A percentile compares a stretch with the other conserved stretches of the same genome.
phyloP scores from a whole-genome alignment of 306 rosid species.

The Hylodesmum podocarpum region DNA sequence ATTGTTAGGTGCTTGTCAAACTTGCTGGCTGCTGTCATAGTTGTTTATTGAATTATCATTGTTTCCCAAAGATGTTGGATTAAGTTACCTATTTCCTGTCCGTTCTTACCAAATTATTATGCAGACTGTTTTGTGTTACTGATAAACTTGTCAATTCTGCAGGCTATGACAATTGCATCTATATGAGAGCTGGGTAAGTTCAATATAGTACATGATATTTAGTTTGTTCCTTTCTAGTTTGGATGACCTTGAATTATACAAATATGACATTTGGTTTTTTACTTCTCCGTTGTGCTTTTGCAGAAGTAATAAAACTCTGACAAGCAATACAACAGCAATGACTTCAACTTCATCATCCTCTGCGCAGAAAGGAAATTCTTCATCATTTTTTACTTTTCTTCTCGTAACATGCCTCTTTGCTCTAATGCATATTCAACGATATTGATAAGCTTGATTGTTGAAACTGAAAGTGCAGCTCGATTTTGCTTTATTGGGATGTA shows the following conservation, averaged over 20 bases:
- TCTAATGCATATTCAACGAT: constrained; percentile 35
- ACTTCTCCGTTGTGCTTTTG: constrained; percentile 21
- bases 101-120: background rate
- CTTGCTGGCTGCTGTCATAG: background rate
- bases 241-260: background rate
- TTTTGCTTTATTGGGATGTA: constrained; percentile 37
- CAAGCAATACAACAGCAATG: constrained; percentile 69
- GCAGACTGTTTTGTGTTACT: background rate
- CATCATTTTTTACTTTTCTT: constrained; percentile 41
- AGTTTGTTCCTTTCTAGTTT: background rate
- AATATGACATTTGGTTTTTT: constrained; percentile 29
- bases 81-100: background rate
- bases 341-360: constrained; percentile 67
- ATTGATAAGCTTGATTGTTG: constrained; percentile 31
- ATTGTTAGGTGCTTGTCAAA: background rate
- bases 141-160: constrained; percentile 34
- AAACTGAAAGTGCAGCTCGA: constrained; percentile 35
- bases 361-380: constrained; percentile 31
- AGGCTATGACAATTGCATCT: constrained; percentile 89
- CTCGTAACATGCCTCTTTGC: constrained; percentile 30
- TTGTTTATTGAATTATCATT: background rate
- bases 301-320: constrained; percentile 70
- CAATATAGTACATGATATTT: background rate
- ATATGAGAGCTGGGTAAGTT: constrained; percentile 76
- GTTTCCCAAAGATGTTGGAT: background rate